These are phyloP conservation scores for Tetrapisispora arboricola DNA, from an alignment of 805 yeast species.

Conservation along the genomic window DNA sequence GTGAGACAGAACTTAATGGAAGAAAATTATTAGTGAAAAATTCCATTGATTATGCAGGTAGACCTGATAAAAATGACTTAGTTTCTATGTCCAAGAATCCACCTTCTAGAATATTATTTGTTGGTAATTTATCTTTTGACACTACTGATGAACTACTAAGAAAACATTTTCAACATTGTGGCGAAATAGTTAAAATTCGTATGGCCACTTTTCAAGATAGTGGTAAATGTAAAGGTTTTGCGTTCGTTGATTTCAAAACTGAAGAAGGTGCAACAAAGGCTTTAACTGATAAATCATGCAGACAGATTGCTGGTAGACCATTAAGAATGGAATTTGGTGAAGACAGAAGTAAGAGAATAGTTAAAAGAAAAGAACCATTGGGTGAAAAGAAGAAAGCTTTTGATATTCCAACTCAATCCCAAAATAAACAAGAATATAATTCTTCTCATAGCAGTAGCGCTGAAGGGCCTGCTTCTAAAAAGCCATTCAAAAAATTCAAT, in stretches of 20 bases:
- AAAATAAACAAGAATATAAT: slow-evolving; percentile 2
- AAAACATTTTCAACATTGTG: slow-evolving; percentile 84
- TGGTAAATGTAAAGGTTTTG: slow-evolving; percentile 95
- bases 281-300: slow-evolving; percentile 57
- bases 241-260: slow-evolving; percentile 77
- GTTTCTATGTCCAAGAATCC: slow-evolving; percentile 58
- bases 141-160: slow-evolving; percentile 71
- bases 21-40: slow-evolving; percentile 79
- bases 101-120: slow-evolving; percentile 80
- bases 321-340: slow-evolving; percentile 89
- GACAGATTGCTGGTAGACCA: slow-evolving; percentile 59
- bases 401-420: slow-evolving; percentile 13
- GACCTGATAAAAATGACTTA: slow-evolving; percentile 54
- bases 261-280: slow-evolving; percentile 79
- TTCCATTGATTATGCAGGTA: slow-evolving; percentile 73
- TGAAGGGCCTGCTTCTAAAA: slow-evolving; percentile 12
- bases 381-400: slow-evolving; percentile 19
- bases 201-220: slow-evolving; percentile 98
- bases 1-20: slow-evolving; percentile 69
- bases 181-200: slow-evolving; percentile 71
- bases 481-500: slow-evolving; percentile 20
- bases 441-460: slow-evolving; percentile 9
- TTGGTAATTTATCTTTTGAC: slow-evolving; percentile 88
- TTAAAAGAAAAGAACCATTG: slow-evolving; percentile 30
- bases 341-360: slow-evolving; percentile 74